Evolutionary conservation across 331 rosid species (phyloP), one percentile per base, ranked within the genome.

Genomic region (Quercus lobata): DNA sequence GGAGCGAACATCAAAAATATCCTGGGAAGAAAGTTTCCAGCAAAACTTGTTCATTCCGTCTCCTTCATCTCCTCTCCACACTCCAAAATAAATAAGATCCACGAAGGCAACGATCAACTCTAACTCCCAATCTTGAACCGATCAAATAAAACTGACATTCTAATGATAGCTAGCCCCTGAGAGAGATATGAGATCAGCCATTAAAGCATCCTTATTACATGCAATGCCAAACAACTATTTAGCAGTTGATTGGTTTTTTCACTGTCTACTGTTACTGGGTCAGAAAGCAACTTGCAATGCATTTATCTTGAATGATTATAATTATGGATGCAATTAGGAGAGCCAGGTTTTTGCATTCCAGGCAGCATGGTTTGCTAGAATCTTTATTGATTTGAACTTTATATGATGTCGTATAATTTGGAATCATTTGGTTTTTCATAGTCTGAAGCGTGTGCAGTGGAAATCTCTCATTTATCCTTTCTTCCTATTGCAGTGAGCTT

Each of bases 401-500:
- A 34, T 32, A 32, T 27, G 6, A 19, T 7, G 9, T 34, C 8
- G 2, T 7, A 68, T n/a, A 34, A 68, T 4, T 68, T 9, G 37
- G 46, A 30, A 18, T 66, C 46, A 66, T 32, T 66, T 32, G 27
- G 2, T 32, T 63, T 32, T 4, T 53, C 27, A 32, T 57, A 63
- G 34, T 19, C 44, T 55, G 68, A 54, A 37, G 73, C 44, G 4
- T 71, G 60, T 19, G 15, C n/a, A 29, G 16, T 2, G 10, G 49
- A 76, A 46, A 22, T 57, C 11, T 55, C 68, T 57, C 7, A 76
- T 82, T 57, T 49, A 44, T 32, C 44, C 63, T 77, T 77, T 78
- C 65, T 35, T 72, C 68, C 53, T 83, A 78, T 79, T 89, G 91
- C 97, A 92, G 98, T 70, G 99, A 95, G 87, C 94, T 93, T 81